These are phyloP conservation scores for Rhizopogon rudus DNA, from an alignment of 768 basidiomycete species.

Conservation along the genomic window DNA sequence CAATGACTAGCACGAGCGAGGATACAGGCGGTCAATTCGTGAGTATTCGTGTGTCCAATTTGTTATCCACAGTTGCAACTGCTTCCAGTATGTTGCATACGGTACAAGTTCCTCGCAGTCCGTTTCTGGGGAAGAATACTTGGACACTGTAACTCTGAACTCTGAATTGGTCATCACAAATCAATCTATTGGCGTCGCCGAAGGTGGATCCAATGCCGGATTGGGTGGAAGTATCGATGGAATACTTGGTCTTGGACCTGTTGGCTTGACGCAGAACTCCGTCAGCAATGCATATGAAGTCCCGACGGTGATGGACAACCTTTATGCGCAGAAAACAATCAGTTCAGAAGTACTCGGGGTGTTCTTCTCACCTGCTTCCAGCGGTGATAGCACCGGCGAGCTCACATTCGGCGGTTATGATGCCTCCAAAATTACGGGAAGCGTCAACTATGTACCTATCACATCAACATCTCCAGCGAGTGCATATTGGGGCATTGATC, in stretches of 20 bases:
- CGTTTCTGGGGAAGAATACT: slow-evolving; percentile 1
- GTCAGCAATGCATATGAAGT: not conserved
- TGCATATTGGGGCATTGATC: slow-evolving; percentile 29
- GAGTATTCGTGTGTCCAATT: not conserved
- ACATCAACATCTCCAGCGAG: slow-evolving; percentile 27
- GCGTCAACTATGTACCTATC: slow-evolving; percentile 16
- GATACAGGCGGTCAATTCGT: not conserved
- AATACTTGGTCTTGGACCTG: slow-evolving; percentile 16
- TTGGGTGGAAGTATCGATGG: slow-evolving; percentile 31
- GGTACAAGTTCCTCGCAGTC: not conserved
- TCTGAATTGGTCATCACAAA: not conserved
- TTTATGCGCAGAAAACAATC: slow-evolving; percentile 26
- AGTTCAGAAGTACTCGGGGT: slow-evolving; percentile 18
- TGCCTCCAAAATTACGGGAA: slow-evolving; percentile 8
- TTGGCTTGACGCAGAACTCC: not conserved
- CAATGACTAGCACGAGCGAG: not conserved
- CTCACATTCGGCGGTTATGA: slow-evolving; percentile 15
- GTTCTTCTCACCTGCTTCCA: slow-evolving; percentile 25
- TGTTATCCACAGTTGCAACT: not conserved
- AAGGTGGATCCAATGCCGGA: not conserved
- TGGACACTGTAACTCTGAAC: not conserved
- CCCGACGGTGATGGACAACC: slow-evolving; percentile 29
- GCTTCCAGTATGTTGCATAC: not conserved
- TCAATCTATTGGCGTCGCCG: slow-evolving; percentile 29
- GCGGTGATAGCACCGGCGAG: slow-evolving; percentile 7